Percentiles rank a stretch among this genome's conserved stretches.
These are phyloP conservation scores for Mucor circinelloides DNA, from an alignment of 371 early-diverging fungal species.

Conservation along the genomic window DNA sequence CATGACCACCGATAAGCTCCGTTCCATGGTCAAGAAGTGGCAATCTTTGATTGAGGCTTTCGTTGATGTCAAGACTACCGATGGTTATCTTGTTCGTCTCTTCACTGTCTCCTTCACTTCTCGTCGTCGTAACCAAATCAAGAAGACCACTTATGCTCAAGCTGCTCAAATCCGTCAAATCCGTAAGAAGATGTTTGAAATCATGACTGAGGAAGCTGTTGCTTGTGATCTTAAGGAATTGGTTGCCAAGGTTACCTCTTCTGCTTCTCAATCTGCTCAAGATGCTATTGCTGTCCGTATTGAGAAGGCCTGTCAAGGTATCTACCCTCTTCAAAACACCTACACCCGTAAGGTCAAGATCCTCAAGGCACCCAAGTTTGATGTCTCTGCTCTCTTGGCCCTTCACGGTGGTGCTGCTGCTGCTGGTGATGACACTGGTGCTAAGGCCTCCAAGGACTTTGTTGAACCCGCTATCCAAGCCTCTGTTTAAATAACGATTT, in stretches of 20 bases:
- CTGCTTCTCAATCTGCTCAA: constrained; percentile 53
- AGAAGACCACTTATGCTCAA: constrained; percentile 99
- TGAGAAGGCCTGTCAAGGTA: constrained; percentile 95
- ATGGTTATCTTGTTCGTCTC: constrained; percentile 98
- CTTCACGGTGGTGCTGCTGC: constrained; percentile 91
- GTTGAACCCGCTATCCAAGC: constrained; percentile 82
- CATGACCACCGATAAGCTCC: constrained; percentile 99
- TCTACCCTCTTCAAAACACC: constrained; percentile 98
- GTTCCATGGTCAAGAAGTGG: constrained; percentile 99
- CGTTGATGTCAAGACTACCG: constrained; percentile 99
- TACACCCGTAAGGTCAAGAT: constrained; percentile 99
- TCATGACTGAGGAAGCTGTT: constrained; percentile 91
- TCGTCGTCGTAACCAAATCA: constrained; percentile 93
- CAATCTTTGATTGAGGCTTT: constrained; percentile 99
- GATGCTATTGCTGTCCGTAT: constrained; percentile 95
- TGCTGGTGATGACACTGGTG: constrained; percentile 73
- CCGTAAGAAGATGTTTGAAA: constrained; percentile 99
- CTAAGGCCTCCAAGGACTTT: constrained; percentile 76
- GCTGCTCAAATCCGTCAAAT: constrained; percentile 97
- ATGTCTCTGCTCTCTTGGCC: constrained; percentile 95
- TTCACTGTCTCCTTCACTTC: constrained; percentile 99
- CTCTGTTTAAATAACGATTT: constrained; percentile 63
- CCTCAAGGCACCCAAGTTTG: constrained; percentile 94
- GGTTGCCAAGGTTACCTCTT: constrained; percentile 92
- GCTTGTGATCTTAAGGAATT: constrained; percentile 96